Base-by-base conservation (phyloP, 2,329 filamentous ascomycete genomes). In the Microdochium trichocladiopsis region DNA sequence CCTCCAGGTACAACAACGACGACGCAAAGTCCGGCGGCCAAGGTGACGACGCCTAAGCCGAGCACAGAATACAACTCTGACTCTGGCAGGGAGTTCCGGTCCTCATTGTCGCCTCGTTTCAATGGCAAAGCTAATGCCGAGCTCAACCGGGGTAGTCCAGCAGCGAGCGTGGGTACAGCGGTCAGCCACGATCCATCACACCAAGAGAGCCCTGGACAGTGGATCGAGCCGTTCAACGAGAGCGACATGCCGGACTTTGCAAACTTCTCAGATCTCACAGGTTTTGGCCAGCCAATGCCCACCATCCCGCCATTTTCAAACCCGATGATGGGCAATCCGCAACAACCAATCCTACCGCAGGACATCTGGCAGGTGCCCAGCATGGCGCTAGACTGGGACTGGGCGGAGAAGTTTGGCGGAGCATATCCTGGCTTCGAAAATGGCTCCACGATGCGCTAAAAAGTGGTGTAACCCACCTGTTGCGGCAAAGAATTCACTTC, bases 301-400 rank as follows among this genome's bases (percentile, higher is more conserved):
- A 67, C 57, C 37, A 63, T 57, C 21, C 58, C 51, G 50, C 57
- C 54, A 57, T 41, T 63, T 63, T n/a, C 63, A 57, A 50, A 57
- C 70, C 52, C 63, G 65, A 52, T 76, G 68, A 52, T 67, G 66
- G 23, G 2, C 23, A 28, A 65, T 66, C 12, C 55, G 63, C 91
- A 92, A 63, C 87, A 92, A 59, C 92, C 92, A 0, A 87, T 96
- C 62, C 83, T 97, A 22, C 93, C 94, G 4, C 90, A 93, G 61
- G 94, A 97, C 69, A 71, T 97, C 24, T 99, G 94, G 84, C 88
- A 93, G 67, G 86, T 97, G 82, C 92, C 93, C 1, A 45, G 41
- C 18, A 95, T 96, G 86, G 95, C 90, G 2, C 78, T 97, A 22
- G 93, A 97, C 65, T 96, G 92, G 91, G 90, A 81, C 63, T 86